These are phyloP conservation scores for Cenchrus purpureus DNA, from an alignment of 176 grass and related monocot species.

Conservation along the genomic window DNA sequence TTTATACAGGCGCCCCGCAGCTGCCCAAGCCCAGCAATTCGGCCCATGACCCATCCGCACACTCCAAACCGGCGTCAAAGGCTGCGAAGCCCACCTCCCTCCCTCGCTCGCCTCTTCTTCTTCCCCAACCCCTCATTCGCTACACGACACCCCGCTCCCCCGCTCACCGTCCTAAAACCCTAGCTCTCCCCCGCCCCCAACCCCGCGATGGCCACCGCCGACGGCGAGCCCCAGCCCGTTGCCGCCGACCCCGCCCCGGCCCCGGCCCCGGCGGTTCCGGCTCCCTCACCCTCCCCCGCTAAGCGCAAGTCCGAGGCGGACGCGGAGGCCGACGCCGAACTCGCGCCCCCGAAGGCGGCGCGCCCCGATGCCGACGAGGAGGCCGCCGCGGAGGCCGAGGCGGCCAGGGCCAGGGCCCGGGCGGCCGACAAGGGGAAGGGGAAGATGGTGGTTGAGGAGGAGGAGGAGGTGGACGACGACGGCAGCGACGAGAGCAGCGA, in stretches of 20 bases:
- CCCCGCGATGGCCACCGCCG: conserved; percentile 48
- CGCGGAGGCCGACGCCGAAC: conserved; percentile 26
- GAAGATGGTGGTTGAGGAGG: conserved; percentile 70
- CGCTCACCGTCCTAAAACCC: neutral
- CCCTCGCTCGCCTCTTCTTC: neutral
- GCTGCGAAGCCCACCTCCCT: neutral
- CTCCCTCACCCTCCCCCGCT: conserved; percentile 17
- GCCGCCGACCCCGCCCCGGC: neutral
- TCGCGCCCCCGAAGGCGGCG: conserved; percentile 44
- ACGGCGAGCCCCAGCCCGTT: conserved; percentile 39
- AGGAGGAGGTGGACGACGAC: neutral
- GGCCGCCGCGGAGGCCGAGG: conserved; percentile 38
- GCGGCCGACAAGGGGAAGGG: conserved; percentile 74
- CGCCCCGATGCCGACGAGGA: conserved; percentile 46
- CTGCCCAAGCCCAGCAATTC: neutral
- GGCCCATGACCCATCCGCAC: neutral
- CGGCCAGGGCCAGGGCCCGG: conserved; percentile 28
- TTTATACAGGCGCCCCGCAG: neutral
- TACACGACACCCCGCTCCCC: neutral
- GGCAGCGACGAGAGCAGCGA: neutral
- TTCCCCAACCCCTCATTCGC: neutral
- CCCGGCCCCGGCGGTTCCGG: neutral
- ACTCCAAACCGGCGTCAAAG: neutral
- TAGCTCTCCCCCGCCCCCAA: neutral
- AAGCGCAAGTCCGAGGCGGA: conserved; percentile 61